A percentile compares a stretch with the other conserved stretches of the same genome.
Conservation (phyloP, 2,329 filamentous ascomycete species). For the Colletotrichum tropicale region DNA sequence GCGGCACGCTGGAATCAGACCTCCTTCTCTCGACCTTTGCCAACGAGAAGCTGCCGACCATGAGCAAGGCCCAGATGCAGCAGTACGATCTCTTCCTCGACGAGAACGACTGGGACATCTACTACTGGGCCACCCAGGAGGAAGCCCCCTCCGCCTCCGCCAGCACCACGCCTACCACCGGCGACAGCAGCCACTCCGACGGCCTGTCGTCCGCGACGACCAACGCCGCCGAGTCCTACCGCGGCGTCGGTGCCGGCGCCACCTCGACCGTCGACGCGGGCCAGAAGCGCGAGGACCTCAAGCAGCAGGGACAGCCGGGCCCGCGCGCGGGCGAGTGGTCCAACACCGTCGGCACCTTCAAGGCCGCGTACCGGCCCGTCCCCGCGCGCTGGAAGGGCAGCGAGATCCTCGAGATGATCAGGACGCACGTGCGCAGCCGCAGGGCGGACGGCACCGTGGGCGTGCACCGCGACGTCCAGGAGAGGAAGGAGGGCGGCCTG, state of each 20-base stretch:
- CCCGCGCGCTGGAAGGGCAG: slow-evolving; percentile 85
- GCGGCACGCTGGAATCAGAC: slow-evolving; percentile 94
- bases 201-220: slow-evolving; percentile 26
- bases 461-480: slow-evolving; percentile 24
- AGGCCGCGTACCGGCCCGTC: slow-evolving; percentile 90
- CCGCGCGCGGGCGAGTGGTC: slow-evolving; percentile 81
- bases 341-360: slow-evolving; percentile 93
- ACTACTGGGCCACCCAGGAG: slow-evolving; percentile 98
- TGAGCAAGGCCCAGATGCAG: slow-evolving; percentile 75
- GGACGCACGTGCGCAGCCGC: slow-evolving; percentile 77
- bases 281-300: slow-evolving; percentile 29
- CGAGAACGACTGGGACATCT: slow-evolving; percentile 99
- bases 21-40: slow-evolving; percentile 97
- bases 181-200: slow-evolving; percentile 7
- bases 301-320: slow-evolving; percentile 20
- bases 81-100: slow-evolving; percentile 94
- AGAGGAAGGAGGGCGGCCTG: slow-evolving; percentile 47
- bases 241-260: slow-evolving; percentile 1
- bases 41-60: slow-evolving; percentile 73
- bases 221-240: slow-evolving; percentile 1
- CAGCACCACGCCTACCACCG: slow-evolving; percentile 39
- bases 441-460: slow-evolving; percentile 43
- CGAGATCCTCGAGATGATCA: slow-evolving; percentile 76
- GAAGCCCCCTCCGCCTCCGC: slow-evolving; percentile 55
- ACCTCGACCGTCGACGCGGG: slow-evolving; percentile 21